These are phyloP conservation scores for Echeveria elegans DNA, from an alignment of 164 flowering plant genomes.

Conservation along the genomic window DNA sequence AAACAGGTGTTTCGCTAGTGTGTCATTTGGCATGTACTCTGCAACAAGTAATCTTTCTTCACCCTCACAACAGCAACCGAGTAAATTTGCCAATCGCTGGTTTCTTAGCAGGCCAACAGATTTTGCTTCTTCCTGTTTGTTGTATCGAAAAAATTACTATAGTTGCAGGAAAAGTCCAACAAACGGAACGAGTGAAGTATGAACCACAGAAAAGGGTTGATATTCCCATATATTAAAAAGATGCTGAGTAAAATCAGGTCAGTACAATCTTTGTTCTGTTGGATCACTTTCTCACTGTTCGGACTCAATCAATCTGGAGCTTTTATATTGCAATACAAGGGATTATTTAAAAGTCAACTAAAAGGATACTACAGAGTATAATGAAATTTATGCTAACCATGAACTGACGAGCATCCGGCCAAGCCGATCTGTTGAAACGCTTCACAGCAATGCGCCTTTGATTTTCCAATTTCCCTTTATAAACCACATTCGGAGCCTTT, in stretches of 20 bases:
- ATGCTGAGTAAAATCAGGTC: no score
- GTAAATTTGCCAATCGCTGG: conserved; percentile 68
- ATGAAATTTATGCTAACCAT: no score
- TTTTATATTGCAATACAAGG: no score
- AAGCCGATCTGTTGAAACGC: conserved; percentile 8
- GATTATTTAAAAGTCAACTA: no score
- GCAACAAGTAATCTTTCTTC: conserved; percentile 86
- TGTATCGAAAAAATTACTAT: neutral
- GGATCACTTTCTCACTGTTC: no score
- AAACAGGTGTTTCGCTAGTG: conserved; percentile 82
- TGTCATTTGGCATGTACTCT: conserved; percentile 88
- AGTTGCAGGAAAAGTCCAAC: neutral
- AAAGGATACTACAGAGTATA: no score
- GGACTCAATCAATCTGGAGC: no score
- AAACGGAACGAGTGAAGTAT: no score
- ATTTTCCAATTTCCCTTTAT: conserved; percentile 5
- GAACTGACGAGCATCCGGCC: conserved; percentile 8
- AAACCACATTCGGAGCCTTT: conserved; percentile 6
- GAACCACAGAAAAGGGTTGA: no score
- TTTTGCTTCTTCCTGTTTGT: conserved; percentile 79
- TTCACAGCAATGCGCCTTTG: neutral
- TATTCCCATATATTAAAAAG: no score
- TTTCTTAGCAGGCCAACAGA: conserved; percentile 83
- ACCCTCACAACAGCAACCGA: conserved; percentile 88
- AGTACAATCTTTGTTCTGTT: no score